Conservation (phyloP, 805 yeast species). For the Lachancea fermentati region DNA sequence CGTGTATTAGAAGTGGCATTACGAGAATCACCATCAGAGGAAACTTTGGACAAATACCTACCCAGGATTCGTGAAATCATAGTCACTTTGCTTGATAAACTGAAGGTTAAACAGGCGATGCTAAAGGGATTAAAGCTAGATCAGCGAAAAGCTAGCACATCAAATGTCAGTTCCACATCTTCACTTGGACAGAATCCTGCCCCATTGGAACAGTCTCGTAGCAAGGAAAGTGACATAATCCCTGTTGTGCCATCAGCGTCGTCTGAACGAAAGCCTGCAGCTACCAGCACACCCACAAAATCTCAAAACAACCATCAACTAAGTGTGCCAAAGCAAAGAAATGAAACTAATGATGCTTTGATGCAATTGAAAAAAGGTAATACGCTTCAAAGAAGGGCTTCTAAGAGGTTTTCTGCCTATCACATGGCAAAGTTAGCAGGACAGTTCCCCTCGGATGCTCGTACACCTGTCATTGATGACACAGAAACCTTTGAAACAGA, state of each 20-base stretch:
- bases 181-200: neutral
- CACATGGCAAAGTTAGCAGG: constrained; percentile 75
- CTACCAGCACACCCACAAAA: constrained; percentile 7
- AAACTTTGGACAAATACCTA: constrained; percentile 67
- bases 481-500: neutral
- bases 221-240: neutral
- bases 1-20: constrained; percentile 79
- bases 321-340: constrained; percentile 11
- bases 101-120: constrained; percentile 71
- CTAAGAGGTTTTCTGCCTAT: constrained; percentile 88
- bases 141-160: constrained; percentile 3
- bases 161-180: neutral
- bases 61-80: constrained; percentile 85
- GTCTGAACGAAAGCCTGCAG: constrained; percentile 4
- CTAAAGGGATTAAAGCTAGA: constrained; percentile 24
- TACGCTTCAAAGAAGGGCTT: constrained; percentile 84
- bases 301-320: constrained; percentile 11
- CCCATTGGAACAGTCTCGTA: neutral
- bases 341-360: constrained; percentile 49
- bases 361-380: constrained; percentile 76
- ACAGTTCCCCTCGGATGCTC: constrained; percentile 29
- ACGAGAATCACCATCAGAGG: constrained; percentile 79
- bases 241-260: neutral
- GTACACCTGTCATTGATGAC: constrained; percentile 1
- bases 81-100: constrained; percentile 67